Evolutionary conservation across 1,139 yeast genomes (phyloP), one percentile per base, ranked within the genome.

Genomic region (Casaregolazyma suthepensis): DNA sequence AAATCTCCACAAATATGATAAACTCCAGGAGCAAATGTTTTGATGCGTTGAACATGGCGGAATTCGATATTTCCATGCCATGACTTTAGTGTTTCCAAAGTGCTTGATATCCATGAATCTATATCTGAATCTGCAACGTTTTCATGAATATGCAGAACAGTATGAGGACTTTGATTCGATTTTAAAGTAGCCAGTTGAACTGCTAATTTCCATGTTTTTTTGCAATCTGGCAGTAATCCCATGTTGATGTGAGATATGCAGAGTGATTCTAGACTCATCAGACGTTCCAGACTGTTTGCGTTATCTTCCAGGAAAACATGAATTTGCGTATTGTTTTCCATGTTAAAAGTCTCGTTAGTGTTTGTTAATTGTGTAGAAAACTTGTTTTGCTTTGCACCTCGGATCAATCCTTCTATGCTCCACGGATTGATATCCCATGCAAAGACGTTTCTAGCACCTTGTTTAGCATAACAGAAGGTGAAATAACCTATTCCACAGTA

Each of bases 401-500:
- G 71, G 1, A 70, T 62, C 43, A 88, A 72, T 0, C 95, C 96
- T 61, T 83, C 82, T 6, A 85, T 77, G 48, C 94, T 85, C 94
- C 93, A 88, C 0, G 90, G 88, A 63, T 89, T 89, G 47, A 89
- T 70, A 60, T 89, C 96, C 89, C 96, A 89, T 64, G 95, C 83
- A 48, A 83, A 76, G 0, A 87, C 71, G 17, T 71, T 71, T 12
- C 66, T 57, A 1, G 87, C 89, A 0, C 78, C 76, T 43, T 76
- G 73, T 49, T 71, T 72, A 48, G 87, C 72, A 63, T 89, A 89
- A 46, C 88, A 78, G 38, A 89, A 70, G 3, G 91, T 79, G 66
- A 89, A 89, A 67, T 89, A 89, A 1, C 96, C 96, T 51, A 89
- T 88, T 0, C 96, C 96, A 31, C 87, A 82, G 65, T 88, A 89